Conservation (phyloP, 495 filamentous ascomycete genomes). For the Penicillium bovifimosum region DNA sequence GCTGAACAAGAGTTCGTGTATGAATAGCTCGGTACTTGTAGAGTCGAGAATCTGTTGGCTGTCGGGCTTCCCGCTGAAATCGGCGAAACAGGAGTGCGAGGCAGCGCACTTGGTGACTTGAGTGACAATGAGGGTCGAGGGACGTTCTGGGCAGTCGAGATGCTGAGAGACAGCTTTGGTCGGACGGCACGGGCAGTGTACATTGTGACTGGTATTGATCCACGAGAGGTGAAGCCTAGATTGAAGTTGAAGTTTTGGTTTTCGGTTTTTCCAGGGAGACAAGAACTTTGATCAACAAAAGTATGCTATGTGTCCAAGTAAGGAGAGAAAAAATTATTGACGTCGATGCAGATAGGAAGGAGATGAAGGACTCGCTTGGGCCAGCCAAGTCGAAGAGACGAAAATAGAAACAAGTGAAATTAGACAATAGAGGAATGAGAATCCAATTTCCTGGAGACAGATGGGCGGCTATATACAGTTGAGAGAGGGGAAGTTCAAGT, state of each 20-base stretch:
- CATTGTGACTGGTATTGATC: slow-evolving; percentile 25
- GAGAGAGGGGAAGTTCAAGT: slow-evolving; percentile 1
- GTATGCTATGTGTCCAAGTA: slow-evolving; percentile 17
- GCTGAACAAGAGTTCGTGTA: slow-evolving; percentile 45
- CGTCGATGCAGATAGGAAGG: slow-evolving; percentile 19
- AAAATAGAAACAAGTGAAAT: slow-evolving; percentile 37
- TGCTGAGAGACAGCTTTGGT: slow-evolving; percentile 47
- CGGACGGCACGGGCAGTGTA: slow-evolving; percentile 32
- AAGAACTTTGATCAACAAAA: slow-evolving; percentile 45
- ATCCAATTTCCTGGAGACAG: slow-evolving; percentile 2
- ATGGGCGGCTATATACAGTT: slow-evolving; percentile 38
- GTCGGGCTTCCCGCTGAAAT: slow-evolving; percentile 36
- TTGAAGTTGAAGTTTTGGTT: not conserved
- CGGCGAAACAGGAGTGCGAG: slow-evolving; percentile 44
- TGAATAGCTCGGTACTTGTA: slow-evolving; percentile 38
- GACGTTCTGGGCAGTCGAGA: slow-evolving; percentile 35
- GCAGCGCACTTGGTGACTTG: slow-evolving; percentile 40
- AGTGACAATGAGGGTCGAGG: slow-evolving; percentile 36
- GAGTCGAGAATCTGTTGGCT: slow-evolving; percentile 37
- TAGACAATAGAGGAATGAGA: slow-evolving; percentile 22
- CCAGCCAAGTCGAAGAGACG: slow-evolving; percentile 42
- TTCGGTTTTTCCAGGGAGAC: slow-evolving; percentile 9
- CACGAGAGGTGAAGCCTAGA: slow-evolving; percentile 6
- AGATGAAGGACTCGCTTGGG: slow-evolving; percentile 29
- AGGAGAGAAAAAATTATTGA: slow-evolving; percentile 31